Evolutionary conservation across 495 filamentous ascomycete genomes (phyloP).

Genomic region (Penicillium steckii): DNA sequence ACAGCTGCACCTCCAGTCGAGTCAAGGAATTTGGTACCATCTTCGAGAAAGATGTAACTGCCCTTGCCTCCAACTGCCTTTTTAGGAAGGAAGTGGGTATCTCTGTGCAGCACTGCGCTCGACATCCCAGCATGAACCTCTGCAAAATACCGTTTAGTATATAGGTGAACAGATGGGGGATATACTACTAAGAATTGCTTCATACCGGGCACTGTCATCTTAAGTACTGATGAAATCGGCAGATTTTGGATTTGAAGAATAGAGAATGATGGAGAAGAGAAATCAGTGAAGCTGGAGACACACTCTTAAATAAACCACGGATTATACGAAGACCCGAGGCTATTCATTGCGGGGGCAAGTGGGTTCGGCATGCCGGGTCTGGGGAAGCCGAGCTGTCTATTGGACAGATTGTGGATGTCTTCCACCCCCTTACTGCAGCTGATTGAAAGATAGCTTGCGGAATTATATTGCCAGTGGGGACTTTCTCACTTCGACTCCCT

Average conservation of each 20-base stretch:
- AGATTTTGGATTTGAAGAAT: not conserved
- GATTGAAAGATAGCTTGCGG: not conserved
- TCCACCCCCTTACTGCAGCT: not conserved
- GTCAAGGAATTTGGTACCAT: conserved; percentile 65
- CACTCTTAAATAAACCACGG: conserved; percentile 9
- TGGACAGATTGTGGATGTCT: conserved; percentile 11
- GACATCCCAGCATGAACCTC: conserved; percentile 3
- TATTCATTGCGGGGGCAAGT: conserved; percentile 19
- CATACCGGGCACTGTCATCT: not conserved
- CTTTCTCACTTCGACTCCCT: conserved; percentile 6
- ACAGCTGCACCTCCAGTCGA: conserved; percentile 55
- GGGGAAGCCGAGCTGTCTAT: conserved; percentile 28
- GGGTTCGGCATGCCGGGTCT: conserved; percentile 33
- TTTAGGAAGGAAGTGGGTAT: conserved; percentile 38
- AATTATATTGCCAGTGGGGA: not conserved
- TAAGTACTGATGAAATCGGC: not conserved
- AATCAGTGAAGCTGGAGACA: not conserved
- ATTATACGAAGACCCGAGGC: conserved; percentile 16
- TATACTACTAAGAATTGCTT: not conserved
- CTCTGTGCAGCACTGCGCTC: conserved; percentile 44
- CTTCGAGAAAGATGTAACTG: conserved; percentile 49
- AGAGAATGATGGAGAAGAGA: not conserved
- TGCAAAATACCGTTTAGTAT: conserved; percentile 2
- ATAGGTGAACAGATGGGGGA: not conserved
- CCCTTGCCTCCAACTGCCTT: conserved; percentile 43